Base-by-base conservation (phyloP, 2,329 filamentous ascomycete genomes). In the Chrysoporthe cubensis region DNA sequence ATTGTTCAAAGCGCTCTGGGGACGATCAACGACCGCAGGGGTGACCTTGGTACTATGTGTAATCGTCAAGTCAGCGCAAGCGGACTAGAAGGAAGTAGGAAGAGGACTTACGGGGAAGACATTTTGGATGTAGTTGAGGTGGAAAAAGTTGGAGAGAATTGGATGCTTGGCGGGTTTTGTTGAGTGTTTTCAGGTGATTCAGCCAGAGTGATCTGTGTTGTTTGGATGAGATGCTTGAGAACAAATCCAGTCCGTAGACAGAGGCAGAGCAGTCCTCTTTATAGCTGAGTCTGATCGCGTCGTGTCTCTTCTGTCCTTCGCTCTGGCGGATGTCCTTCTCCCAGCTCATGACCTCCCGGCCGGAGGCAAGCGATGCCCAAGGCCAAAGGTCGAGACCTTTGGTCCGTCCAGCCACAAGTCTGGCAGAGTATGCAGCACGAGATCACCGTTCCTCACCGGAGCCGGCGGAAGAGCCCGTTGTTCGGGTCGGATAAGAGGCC, bases 61-160 rank as follows among this genome's bases (percentile, higher is more conserved):
- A 1, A 32, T 32, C 13, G 4, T 34, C 11, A 13, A 13, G 21
- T 32, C 26, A 32, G 5, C 4, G 50, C 50, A 32, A 11, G 9
- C 16, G 4, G 3, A 21, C n/a, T 6, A 34, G 32, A 14, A 34
- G 18, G 18, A 32, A 14, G 14, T 5, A 6, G 40, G 37, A 6
- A 34, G n/a, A 26, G 5, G 48, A 64, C 65, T 67, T 44, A 69
- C 67, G 67, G 67, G 34, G 67, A 67, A 69, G 67, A 69, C 67
- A 69, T 69, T 26, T 40, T 48, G 61, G 44, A n/a, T 11, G 40
- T 43, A 48, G 46, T 46, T 40, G 11, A 18, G 9, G 32, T 50
- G 50, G 32, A 21, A 9, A 32, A 4, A 7, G 59, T 18, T 32
- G 48, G 21, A 56, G 44, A 65, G 13, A 57, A 48, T 4, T 50